phyloP scores from a whole-genome alignment of 345 rosid species.

The Rhodamnia argentea region DNA sequence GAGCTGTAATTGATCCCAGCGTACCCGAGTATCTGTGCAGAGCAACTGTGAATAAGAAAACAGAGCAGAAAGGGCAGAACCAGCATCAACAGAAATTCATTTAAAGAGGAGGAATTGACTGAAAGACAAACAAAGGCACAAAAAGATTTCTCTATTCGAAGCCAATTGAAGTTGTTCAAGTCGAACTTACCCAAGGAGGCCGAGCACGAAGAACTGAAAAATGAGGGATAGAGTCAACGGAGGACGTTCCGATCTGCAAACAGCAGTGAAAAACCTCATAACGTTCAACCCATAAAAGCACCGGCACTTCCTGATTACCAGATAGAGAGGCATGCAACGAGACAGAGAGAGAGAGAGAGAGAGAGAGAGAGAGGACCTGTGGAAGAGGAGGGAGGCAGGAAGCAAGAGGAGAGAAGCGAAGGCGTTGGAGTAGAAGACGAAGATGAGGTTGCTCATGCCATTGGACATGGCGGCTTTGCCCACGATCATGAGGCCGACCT shows the following conservation, averaged over 20 bases:
- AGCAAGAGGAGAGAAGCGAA: conserved; percentile 50
- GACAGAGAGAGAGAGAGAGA: no score
- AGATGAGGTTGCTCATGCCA: conserved; percentile 42
- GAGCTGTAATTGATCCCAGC: conserved; percentile 41
- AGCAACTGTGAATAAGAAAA: conserved; percentile 12
- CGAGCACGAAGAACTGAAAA: conserved; percentile 38
- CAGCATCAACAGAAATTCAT: neutral
- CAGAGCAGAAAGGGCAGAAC: neutral
- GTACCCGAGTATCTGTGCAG: conserved; percentile 20
- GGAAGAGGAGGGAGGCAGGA: conserved; percentile 36
- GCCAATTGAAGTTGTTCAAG: neutral
- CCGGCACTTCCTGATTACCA: neutral
- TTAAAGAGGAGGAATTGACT: neutral
- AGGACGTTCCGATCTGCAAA: conserved; percentile 40
- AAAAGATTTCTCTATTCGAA: neutral
- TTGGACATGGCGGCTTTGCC: conserved; percentile 45
- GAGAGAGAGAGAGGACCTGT: conserved; percentile 11
- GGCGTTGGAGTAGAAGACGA: conserved; percentile 49
- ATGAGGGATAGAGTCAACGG: conserved; percentile 26
- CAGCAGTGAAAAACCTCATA: neutral
- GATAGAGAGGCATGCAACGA: neutral
- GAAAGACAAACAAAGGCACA: neutral
- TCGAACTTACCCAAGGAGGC: conserved; percentile 33
- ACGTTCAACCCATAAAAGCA: neutral
- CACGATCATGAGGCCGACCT: conserved; percentile 41